Conservation (phyloP, 176 grass and related monocot species). For the Zizania latifolia region DNA sequence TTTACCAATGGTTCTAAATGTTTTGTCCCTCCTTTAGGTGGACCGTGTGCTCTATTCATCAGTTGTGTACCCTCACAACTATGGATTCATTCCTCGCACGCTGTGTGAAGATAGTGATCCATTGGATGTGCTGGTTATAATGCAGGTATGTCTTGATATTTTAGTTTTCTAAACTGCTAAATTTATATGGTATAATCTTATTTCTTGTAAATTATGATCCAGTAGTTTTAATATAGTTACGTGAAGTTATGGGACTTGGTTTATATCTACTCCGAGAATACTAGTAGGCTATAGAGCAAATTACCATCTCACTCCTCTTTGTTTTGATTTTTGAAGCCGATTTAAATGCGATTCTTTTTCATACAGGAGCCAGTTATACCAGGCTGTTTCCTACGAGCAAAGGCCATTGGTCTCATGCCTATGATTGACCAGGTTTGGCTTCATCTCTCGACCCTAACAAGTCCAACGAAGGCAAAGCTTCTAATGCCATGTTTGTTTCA, state of each 20-base stretch:
- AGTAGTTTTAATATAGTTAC: background rate
- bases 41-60: slow-evolving; percentile 95
- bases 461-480: background rate
- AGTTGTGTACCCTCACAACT: slow-evolving; percentile 95
- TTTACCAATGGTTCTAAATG: background rate
- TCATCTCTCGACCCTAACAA: background rate
- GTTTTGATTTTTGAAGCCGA: background rate
- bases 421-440: slow-evolving; percentile 95
- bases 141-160: slow-evolving; percentile 59
- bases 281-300: background rate
- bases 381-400: slow-evolving; percentile 86
- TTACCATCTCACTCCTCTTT: background rate
- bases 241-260: background rate
- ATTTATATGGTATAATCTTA: background rate
- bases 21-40: slow-evolving; percentile 43
- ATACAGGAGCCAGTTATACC: slow-evolving; percentile 87
- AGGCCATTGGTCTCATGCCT: slow-evolving; percentile 93
- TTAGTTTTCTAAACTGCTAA: background rate
- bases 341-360: background rate
- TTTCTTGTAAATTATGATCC: background rate
- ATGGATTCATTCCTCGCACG: slow-evolving; percentile 97
- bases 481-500: slow-evolving; percentile 21
- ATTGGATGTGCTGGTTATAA: slow-evolving; percentile 91
- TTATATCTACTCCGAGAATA: background rate
- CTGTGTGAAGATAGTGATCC: slow-evolving; percentile 96